These are phyloP conservation scores for Teratosphaeria zuluensis DNA, from an alignment of 2,329 filamentous ascomycete genomes.

Conservation along the genomic window DNA sequence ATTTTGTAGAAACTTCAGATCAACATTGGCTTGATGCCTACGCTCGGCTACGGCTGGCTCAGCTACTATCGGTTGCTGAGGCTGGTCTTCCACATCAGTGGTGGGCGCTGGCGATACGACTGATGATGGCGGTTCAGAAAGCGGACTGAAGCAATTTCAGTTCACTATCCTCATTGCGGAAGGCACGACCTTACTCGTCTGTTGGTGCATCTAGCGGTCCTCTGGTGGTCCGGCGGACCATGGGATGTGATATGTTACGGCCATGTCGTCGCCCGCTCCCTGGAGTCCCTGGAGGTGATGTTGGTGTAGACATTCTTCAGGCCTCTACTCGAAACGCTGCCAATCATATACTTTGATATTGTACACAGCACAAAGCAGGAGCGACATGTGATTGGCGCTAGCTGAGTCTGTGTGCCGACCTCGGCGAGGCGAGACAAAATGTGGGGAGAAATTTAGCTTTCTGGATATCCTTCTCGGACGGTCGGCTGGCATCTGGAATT, in stretches of 20 bases:
- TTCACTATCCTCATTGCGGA: background rate
- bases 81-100: constrained; percentile 1
- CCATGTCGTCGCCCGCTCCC: constrained; percentile 20
- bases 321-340: no score
- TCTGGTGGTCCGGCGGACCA: constrained; percentile 61
- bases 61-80: constrained; percentile 5
- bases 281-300: constrained; percentile 14
- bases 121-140: constrained; percentile 12
- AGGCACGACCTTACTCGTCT: constrained; percentile 52
- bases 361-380: background rate
- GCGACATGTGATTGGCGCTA: background rate
- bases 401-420: background rate
- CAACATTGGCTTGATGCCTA: constrained; percentile 36
- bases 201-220: constrained; percentile 58
- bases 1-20: constrained; percentile 71
- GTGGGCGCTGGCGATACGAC: background rate
- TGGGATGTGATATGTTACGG: constrained; percentile 22
- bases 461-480: background rate
- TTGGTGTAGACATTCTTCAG: constrained; percentile 13
- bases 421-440: background rate
- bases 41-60: constrained; percentile 5
- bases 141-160: constrained; percentile 18
- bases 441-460: background rate
- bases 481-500: background rate
- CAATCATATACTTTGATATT: background rate